A percentile compares a stretch with the other conserved stretches of the same genome.
These are phyloP conservation scores for Zymoseptoria tritici DNA, from an alignment of 2,329 filamentous ascomycete genomes.

Conservation along the genomic window DNA sequence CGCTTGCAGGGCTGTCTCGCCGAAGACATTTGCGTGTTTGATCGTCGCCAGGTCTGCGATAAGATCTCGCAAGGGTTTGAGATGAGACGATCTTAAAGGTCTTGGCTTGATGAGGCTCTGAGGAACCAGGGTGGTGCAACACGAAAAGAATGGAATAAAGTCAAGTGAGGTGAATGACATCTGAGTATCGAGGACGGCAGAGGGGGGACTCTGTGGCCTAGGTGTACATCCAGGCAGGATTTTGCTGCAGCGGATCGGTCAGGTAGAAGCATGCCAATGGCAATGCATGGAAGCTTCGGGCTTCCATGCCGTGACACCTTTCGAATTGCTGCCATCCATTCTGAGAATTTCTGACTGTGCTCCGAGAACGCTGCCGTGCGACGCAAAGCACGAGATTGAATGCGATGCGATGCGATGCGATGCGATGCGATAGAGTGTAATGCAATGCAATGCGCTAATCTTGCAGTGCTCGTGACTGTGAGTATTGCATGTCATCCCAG, in stretches of 20 bases:
- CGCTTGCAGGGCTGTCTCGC: too few species aligned
- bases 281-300: neutral
- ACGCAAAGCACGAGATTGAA: neutral
- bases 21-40: neutral
- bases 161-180: too few species aligned
- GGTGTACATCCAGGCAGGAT: too few species aligned
- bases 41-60: neutral
- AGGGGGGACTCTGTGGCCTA: too few species aligned
- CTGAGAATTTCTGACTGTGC: neutral
- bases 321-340: neutral
- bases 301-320: neutral
- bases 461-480: too few species aligned
- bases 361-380: neutral
- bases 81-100: neutral
- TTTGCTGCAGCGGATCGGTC: too few species aligned
- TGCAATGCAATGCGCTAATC: too few species aligned
- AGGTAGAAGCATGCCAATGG: neutral
- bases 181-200: too few species aligned
- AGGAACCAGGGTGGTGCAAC: neutral
- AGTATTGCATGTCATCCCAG: too few species aligned
- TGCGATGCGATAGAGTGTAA: too few species aligned
- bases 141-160: neutral
- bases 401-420: neutral
- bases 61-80: neutral
- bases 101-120: too few species aligned